Evolutionary conservation across 31 red algal genomes (phyloP), one percentile per base, ranked within the genome.

Genomic region (Odonthalia washingtoniensis): DNA sequence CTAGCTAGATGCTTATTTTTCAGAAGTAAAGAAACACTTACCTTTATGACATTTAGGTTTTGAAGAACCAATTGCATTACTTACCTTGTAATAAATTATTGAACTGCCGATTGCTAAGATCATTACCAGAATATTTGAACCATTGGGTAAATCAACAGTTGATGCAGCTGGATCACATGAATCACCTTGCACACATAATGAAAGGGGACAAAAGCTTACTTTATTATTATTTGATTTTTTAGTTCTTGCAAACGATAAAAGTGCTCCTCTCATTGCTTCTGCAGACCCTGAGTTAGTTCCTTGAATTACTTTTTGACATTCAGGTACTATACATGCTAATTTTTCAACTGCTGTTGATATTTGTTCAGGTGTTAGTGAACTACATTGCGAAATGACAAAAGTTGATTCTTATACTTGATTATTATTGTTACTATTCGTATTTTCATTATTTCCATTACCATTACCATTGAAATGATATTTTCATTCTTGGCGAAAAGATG

Each of bases 1-100:
- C 68, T 74, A 4, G 86, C 80, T 32, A 94, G 76, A 64, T 94
- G 92, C 75, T 82, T 86, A 69, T 94, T 94, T 81, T 89, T 94
- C 4, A 94, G 44, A 4, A 94, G 41, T 42, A 94, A 90, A 16
- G 2, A 87, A 67, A 63, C 66, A 72, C 32, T 64, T 53, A 40
- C 80, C 76, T 3, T 49, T 46, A 18, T 57, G 9, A 0, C 45
- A 60, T 46, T 75, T 81, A 43, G 53, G 44, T 43, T 64, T 77
- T 31, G 92, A 86, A 75, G 53, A 81, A 33, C 36, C 61, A 46
- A 90, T 86, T 9, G 78, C 41, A 40, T 82, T 69, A 61, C 72
- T 61, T 28, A 87, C 41, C 32, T 41, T 46, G 57, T 77, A 70
- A 36, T 70, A 76, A 5, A 75, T 79, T 24, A 81, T 68, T 1